Conservation (phyloP, 2,329 filamentous ascomycete genomes). For the Clonostachys rhizophaga region DNA sequence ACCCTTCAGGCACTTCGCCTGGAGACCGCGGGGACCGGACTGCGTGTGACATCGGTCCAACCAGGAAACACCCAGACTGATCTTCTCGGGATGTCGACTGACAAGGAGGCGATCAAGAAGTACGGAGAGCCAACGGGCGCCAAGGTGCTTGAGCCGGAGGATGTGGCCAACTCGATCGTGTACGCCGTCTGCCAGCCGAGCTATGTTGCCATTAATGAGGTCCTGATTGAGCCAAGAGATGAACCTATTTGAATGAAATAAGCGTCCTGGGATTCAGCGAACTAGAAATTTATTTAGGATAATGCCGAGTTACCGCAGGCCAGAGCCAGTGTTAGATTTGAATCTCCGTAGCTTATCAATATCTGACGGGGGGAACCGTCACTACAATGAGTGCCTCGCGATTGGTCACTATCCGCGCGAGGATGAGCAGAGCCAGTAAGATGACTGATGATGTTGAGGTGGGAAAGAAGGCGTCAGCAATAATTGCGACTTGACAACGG, state of each 20-base stretch:
- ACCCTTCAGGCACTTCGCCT: constrained; percentile 71
- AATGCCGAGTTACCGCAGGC: too few species aligned
- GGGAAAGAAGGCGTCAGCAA: too few species aligned
- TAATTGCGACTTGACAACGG: too few species aligned
- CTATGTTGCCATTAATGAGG: constrained; percentile 76
- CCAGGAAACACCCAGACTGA: constrained; percentile 75
- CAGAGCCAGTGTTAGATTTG: too few species aligned
- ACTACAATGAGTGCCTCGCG: too few species aligned
- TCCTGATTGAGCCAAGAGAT: constrained; percentile 73
- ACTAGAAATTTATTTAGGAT: too few species aligned
- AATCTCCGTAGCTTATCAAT: too few species aligned
- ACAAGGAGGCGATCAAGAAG: constrained; percentile 72
- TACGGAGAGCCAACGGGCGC: constrained; percentile 72
- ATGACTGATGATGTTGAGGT: too few species aligned
- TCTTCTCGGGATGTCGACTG: constrained; percentile 69
- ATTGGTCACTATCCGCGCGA: too few species aligned
- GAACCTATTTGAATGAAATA: constrained; percentile 56
- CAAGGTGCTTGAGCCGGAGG: constrained; percentile 67
- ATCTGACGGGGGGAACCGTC: too few species aligned
- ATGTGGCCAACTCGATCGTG: constrained; percentile 69
- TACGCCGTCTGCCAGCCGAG: constrained; percentile 70
- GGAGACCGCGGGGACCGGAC: constrained; percentile 69
- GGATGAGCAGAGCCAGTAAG: too few species aligned
- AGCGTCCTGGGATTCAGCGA: too few species aligned
- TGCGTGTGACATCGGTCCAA: constrained; percentile 71